Percentiles rank a stretch among this genome's conserved stretches.
phyloP scores from a whole-genome alignment of 2,329 filamentous ascomycete genomes.

The Thelonectria discophora region DNA sequence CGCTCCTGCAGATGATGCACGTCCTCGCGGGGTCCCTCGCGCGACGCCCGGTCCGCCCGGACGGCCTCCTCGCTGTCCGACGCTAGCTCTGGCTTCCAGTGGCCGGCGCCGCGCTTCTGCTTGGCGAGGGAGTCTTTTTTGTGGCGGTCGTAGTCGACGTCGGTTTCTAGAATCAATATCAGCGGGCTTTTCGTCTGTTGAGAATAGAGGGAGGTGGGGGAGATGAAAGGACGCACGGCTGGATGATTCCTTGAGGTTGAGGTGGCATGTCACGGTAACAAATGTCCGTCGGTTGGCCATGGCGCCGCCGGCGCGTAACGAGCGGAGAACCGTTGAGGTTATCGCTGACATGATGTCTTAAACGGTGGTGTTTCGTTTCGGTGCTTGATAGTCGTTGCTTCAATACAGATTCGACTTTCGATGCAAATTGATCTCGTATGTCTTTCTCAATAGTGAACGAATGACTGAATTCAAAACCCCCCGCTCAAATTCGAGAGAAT shows the following conservation, averaged over 20 bases:
- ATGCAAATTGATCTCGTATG: too few relatives aligned
- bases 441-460: too few relatives aligned
- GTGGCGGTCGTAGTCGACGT: conserved; percentile 62
- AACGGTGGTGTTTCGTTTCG: not conserved
- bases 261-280: conserved; percentile 42
- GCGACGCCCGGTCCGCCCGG: conserved; percentile 66
- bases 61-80: conserved; percentile 82
- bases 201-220: too few relatives aligned
- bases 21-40: conserved; percentile 47
- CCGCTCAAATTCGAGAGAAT: not conserved
- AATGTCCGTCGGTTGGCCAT: conserved; percentile 39
- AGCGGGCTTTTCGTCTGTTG: too few relatives aligned
- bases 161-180: conserved; percentile 45
- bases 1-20: conserved; percentile 64
- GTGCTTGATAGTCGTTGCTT: not conserved
- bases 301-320: conserved; percentile 31
- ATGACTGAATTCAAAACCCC: not conserved
- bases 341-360: conserved; percentile 38
- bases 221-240: conserved; percentile 41
- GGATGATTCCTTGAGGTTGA: conserved; percentile 51
- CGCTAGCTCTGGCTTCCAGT: conserved; percentile 82
- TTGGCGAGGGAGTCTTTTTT: conserved; percentile 71
- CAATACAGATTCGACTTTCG: not conserved
- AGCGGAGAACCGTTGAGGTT: conserved; percentile 38
- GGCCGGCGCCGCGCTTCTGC: conserved; percentile 72